A percentile compares a stretch with the other conserved stretches of the same genome.
Conservation (phyloP, 2,329 filamentous ascomycete species). For the Onygena corvina region DNA sequence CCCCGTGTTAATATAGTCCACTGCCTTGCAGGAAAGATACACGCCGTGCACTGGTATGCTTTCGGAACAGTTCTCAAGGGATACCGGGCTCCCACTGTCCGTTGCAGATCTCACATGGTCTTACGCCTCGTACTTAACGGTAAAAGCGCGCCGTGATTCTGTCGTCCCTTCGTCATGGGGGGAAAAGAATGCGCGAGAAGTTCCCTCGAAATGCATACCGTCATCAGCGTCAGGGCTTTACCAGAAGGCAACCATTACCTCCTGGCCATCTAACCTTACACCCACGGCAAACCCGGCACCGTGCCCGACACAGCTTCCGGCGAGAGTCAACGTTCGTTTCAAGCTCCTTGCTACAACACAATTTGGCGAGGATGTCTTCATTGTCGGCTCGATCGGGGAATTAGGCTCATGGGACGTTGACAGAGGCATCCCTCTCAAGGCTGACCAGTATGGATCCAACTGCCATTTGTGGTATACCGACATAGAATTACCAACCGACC, state of each 20-base stretch:
- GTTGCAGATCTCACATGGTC: conserved; percentile 37
- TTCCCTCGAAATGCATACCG: conserved; percentile 23
- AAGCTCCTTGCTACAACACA: conserved; percentile 45
- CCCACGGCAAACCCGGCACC: conserved; percentile 18
- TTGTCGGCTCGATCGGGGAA: conserved; percentile 47
- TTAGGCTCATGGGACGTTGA: conserved; percentile 52
- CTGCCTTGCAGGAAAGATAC: conserved; percentile 25
- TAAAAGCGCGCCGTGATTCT: conserved; percentile 24
- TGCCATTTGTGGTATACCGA: conserved; percentile 52
- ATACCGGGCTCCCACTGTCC: conserved; percentile 27
- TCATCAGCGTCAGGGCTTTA: conserved; percentile 27
- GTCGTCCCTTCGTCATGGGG: conserved; percentile 28
- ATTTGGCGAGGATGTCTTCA: conserved; percentile 53
- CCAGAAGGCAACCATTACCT: conserved; percentile 23
- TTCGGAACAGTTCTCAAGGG: conserved; percentile 31
- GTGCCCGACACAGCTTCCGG: conserved; percentile 17
- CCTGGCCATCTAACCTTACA: conserved; percentile 24
- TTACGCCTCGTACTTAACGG: conserved; percentile 33
- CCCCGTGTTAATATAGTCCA: not conserved
- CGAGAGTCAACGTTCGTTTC: conserved; percentile 51
- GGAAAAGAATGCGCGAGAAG: conserved; percentile 22
- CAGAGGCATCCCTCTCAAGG: conserved; percentile 46
- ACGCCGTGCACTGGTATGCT: conserved; percentile 47
- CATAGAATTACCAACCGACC: conserved; percentile 45
- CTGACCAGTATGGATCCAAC: conserved; percentile 45